Evolutionary conservation across 169 alveolate genomes (phyloP).

Genomic region (Perkinsus chesapeaki): DNA sequence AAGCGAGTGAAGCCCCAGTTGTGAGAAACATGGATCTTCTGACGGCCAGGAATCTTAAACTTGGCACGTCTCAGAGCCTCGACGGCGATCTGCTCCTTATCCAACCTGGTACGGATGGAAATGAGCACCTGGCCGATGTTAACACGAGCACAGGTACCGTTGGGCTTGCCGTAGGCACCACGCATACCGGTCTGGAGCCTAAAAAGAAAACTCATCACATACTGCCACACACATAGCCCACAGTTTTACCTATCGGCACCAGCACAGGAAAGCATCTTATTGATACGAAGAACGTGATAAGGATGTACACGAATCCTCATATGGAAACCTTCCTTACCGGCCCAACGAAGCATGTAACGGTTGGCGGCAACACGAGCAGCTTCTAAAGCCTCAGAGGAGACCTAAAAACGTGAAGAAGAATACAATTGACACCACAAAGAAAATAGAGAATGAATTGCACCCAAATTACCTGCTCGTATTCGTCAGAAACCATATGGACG

Average conservation of each 20-base stretch:
- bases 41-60: slow-evolving; percentile 99
- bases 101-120: slow-evolving; percentile 85
- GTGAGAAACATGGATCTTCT: slow-evolving; percentile 89
- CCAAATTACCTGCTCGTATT: slow-evolving; percentile 86
- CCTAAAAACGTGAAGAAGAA: slow-evolving; percentile 4
- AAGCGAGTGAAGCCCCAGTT: slow-evolving; percentile 97
- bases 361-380: slow-evolving; percentile 99
- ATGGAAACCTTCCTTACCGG: slow-evolving; percentile 97
- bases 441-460: not conserved
- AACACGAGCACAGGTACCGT: slow-evolving; percentile 93
- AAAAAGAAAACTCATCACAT: not conserved
- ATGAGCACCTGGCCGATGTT: slow-evolving; percentile 89
- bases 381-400: slow-evolving; percentile 98
- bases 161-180: slow-evolving; percentile 99
- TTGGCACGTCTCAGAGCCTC: slow-evolving; percentile 90
- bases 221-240: not conserved
- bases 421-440: not conserved
- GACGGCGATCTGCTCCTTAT: slow-evolving; percentile 25
- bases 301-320: slow-evolving; percentile 98
- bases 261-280: slow-evolving; percentile 99
- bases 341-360: slow-evolving; percentile 88
- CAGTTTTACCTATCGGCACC: slow-evolving; percentile 87
- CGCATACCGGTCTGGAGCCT: slow-evolving; percentile 99
- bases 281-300: slow-evolving; percentile 98
- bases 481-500: slow-evolving; percentile 96